Percentiles rank a stretch among this genome's conserved stretches.
Conservation (phyloP, 257 asterid genomes). For the Solanum gandarillasii region DNA sequence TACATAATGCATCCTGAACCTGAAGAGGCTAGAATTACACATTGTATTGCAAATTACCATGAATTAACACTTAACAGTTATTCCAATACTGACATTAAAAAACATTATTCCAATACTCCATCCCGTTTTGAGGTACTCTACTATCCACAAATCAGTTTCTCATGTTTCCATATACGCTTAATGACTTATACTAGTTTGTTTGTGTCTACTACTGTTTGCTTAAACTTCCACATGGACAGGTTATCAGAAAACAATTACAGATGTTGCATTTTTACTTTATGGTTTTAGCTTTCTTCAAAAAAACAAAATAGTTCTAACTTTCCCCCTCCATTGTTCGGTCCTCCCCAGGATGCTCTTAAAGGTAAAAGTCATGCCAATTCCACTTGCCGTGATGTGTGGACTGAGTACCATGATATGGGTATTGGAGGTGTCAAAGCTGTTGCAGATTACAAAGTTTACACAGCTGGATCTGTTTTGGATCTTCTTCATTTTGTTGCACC, state of each 20-base stretch:
- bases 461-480: conserved; percentile 47
- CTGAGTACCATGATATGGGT: conserved; percentile 77
- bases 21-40: background rate
- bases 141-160: background rate
- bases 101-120: background rate
- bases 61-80: background rate
- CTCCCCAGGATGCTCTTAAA: conserved; percentile 47
- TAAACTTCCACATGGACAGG: background rate
- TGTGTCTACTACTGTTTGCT: background rate
- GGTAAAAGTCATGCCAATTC: conserved; percentile 47
- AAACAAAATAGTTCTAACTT: background rate
- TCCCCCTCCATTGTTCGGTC: background rate
- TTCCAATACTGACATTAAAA: background rate
- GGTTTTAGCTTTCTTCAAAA: background rate
- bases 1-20: background rate
- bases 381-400: conserved; percentile 64
- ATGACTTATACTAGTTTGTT: background rate
- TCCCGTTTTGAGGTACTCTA: background rate
- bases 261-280: background rate
- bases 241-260: background rate
- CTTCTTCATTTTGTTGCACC: conserved; percentile 73
- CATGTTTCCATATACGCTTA: background rate
- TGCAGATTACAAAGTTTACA: conserved; percentile 52
- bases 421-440: conserved; percentile 55
- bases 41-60: background rate